phyloP scores from a whole-genome alignment of 805 yeast genomes.

The Clavispora phyllophila region DNA sequence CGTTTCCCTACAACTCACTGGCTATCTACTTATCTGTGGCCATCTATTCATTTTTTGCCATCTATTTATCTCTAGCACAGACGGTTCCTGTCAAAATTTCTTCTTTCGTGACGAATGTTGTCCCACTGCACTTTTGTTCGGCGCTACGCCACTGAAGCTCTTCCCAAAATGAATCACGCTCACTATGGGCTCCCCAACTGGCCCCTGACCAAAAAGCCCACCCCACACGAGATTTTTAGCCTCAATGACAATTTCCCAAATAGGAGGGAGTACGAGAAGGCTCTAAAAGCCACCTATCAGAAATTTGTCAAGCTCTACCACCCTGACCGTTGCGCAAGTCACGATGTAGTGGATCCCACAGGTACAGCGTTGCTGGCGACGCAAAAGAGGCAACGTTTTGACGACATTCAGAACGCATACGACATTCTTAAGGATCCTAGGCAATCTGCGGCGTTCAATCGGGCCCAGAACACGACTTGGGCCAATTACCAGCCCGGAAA shows the following conservation, averaged over 20 bases:
- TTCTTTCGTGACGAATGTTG: neutral
- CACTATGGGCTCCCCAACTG: conserved; percentile 36
- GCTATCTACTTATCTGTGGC: no score
- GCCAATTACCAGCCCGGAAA: conserved; percentile 19
- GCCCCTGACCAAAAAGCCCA: conserved; percentile 55
- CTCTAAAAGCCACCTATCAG: conserved; percentile 30
- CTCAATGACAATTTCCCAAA: conserved; percentile 32
- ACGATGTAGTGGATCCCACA: conserved; percentile 20
- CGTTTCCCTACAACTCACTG: neutral
- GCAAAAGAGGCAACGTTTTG: conserved; percentile 29
- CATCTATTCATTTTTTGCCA: no score
- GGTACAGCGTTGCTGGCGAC: conserved; percentile 27
- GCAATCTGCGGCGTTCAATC: conserved; percentile 30
- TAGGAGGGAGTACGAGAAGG: conserved; percentile 46
- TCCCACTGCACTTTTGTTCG: conserved; percentile 3
- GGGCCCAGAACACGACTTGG: conserved; percentile 25
- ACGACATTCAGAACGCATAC: conserved; percentile 31
- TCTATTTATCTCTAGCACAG: no score
- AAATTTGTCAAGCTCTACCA: conserved; percentile 68
- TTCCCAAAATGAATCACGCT: conserved; percentile 16
- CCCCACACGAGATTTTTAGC: conserved; percentile 66
- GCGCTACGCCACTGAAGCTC: conserved; percentile 18
- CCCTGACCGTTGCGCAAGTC: conserved; percentile 54
- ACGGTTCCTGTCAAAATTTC: no score
- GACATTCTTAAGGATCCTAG: conserved; percentile 51